Base-by-base conservation (phyloP, 1,284 basidiomycete species). In the Athelia psychrophila region DNA sequence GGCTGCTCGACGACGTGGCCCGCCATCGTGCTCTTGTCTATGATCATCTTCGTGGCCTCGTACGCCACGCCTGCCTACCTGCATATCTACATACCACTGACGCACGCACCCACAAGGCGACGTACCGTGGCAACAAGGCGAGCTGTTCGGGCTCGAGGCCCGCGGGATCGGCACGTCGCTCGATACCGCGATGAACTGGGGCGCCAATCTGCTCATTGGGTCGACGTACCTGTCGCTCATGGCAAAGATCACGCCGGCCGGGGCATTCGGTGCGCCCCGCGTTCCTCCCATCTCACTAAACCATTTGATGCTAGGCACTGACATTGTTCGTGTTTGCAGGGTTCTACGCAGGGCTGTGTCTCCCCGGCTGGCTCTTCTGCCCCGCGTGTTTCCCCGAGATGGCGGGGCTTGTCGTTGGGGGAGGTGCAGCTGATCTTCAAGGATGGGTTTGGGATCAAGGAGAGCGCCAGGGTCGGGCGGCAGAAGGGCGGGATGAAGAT, bases 121-220 rank as follows among this genome's bases (percentile, higher is more conserved):
- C 62, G 86, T 93, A 1, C 90, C 91, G 0, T 93, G 91, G 91
- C 89, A 92, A 61, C 91, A 93, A 64, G 89, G 89, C 54, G 91
- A 93, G 64, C 77, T 93, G 22, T 93, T 93, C 69, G 76, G 76
- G 9, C 77, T 91, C 24, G 87, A 91, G 73, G 89, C 91, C 8
- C 82, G 91, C 51, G 91, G 91, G 2, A 80, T 93, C 46, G 91
- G 91, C 19, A 88, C 87, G 12, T 87, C 86, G 2, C 76, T 92
- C 54, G 77, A 84, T n/a, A 93, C 90, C 1, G 84, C 88, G 3
- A 86, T 81, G 30, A 92, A 92, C 70, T 93, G 90, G 91, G 78
- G 74, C n/a, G 78, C 77, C n/a, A 93, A 93, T 67, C 75, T 93
- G 32, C 73, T 93, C 60, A 88, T 93, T 60, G 82, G 82, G 2